Conservation (phyloP, 1,284 basidiomycete species). For the Porodaedalea pini region DNA sequence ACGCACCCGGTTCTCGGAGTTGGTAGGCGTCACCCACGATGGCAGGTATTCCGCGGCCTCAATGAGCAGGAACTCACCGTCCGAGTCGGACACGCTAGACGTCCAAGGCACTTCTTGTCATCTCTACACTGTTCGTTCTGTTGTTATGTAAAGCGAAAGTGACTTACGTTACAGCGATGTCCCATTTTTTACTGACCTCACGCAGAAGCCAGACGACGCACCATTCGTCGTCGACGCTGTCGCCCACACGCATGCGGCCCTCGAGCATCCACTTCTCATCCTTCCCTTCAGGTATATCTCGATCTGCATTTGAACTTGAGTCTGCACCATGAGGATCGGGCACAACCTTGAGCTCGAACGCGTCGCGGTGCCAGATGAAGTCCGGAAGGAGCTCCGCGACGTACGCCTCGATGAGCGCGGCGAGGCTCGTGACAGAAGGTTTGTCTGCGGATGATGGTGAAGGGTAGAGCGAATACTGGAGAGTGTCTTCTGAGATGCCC, state of each 20-base stretch:
- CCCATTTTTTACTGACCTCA: slow-evolving; percentile 74
- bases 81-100: slow-evolving; percentile 76
- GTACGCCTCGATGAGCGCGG: slow-evolving; percentile 61
- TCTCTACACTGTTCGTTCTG: slow-evolving; percentile 9
- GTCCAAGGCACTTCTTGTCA: slow-evolving; percentile 16
- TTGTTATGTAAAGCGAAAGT: slow-evolving; percentile 15
- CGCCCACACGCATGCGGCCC: slow-evolving; percentile 84
- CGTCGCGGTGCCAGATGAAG: slow-evolving; percentile 87
- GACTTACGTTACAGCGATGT: slow-evolving; percentile 68
- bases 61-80: slow-evolving; percentile 95
- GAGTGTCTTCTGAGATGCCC: slow-evolving; percentile 79
- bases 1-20: slow-evolving; percentile 83
- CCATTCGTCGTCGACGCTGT: slow-evolving; percentile 97
- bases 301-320: slow-evolving; percentile 28
- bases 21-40: slow-evolving; percentile 86
- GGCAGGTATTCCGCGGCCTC: slow-evolving; percentile 93
- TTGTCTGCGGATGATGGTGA: slow-evolving; percentile 48
- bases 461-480: slow-evolving; percentile 73
- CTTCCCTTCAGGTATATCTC: slow-evolving; percentile 33
- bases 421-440: slow-evolving; percentile 61
- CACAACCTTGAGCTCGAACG: slow-evolving; percentile 76
- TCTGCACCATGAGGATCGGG: slow-evolving; percentile 18
- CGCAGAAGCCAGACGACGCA: slow-evolving; percentile 83
- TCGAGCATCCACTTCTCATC: slow-evolving; percentile 54
- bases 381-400: slow-evolving; percentile 57